Evolutionary conservation across 2,329 filamentous ascomycete genomes (phyloP).

Genomic region (Neofusicoccum parvum): DNA sequence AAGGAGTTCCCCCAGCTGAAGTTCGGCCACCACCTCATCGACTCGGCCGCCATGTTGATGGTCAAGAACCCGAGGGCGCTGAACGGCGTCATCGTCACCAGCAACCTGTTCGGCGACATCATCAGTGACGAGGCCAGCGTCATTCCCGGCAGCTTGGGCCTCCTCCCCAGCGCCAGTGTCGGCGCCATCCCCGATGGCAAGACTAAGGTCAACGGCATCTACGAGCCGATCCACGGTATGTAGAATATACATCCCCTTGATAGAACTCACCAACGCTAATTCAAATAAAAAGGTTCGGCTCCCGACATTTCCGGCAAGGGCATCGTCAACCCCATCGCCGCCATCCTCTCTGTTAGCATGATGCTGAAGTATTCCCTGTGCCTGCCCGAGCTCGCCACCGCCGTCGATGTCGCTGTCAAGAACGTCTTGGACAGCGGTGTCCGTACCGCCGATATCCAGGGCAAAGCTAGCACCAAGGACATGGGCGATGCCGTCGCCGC

Average conservation of each 20-base stretch:
- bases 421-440: slow-evolving; percentile 77
- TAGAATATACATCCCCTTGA: slow-evolving; percentile 3
- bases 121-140: slow-evolving; percentile 94
- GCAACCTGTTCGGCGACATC: slow-evolving; percentile 95
- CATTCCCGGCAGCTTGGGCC: slow-evolving; percentile 86
- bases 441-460: slow-evolving; percentile 83
- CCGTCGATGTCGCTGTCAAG: slow-evolving; percentile 80
- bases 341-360: slow-evolving; percentile 91
- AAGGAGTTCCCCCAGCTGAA: slow-evolving; percentile 87
- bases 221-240: slow-evolving; percentile 93
- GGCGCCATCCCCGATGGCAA: slow-evolving; percentile 85
- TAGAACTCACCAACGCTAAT: not conserved
- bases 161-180: slow-evolving; percentile 85
- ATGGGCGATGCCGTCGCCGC: slow-evolving; percentile 81
- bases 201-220: slow-evolving; percentile 86
- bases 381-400: slow-evolving; percentile 73
- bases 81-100: slow-evolving; percentile 89
- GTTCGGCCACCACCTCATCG: slow-evolving; percentile 87
- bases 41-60: slow-evolving; percentile 97
- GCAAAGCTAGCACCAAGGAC: slow-evolving; percentile 70
- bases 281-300: slow-evolving; percentile 65
- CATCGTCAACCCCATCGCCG: slow-evolving; percentile 89
- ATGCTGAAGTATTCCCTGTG: slow-evolving; percentile 92
- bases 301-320: slow-evolving; percentile 92
- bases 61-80: slow-evolving; percentile 87